These are phyloP conservation scores for Penicillium sp. DNA, from an alignment of 2,329 filamentous ascomycete genomes.

Conservation along the genomic window DNA sequence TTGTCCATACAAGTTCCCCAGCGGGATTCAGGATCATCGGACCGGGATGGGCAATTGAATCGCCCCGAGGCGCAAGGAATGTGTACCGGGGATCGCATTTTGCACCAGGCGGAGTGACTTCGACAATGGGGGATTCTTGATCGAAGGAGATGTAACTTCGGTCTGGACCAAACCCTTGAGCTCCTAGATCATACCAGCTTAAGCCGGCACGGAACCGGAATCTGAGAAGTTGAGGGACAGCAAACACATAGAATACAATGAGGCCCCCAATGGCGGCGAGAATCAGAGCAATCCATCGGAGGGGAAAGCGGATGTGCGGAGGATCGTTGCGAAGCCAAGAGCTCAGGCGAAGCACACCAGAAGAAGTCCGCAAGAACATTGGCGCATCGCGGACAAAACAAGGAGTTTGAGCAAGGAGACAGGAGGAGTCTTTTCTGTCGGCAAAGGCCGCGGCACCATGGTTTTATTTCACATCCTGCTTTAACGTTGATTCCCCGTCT, in stretches of 20 bases:
- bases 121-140: constrained; percentile 28
- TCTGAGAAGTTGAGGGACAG: constrained; percentile 17
- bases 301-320: not conserved
- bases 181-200: constrained; percentile 33
- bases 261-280: constrained; percentile 6
- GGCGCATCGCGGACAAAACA: constrained; percentile 17
- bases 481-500: not conserved
- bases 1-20: constrained; percentile 33
- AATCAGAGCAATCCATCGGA: constrained; percentile 7
- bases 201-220: constrained; percentile 21
- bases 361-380: constrained; percentile 20
- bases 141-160: constrained; percentile 31
- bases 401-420: not conserved
- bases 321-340: constrained; percentile 13
- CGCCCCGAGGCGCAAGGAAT: constrained; percentile 34
- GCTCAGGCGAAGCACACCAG: constrained; percentile 14
- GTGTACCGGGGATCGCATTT: constrained; percentile 34
- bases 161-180: constrained; percentile 33
- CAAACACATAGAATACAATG: constrained; percentile 16
- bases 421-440: not conserved
- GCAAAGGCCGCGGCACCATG: not conserved
- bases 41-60: constrained; percentile 36
- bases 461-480: not conserved
- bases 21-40: constrained; percentile 42
- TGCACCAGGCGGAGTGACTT: constrained; percentile 25